Conservation (phyloP, 495 filamentous ascomycete genomes). For the Corynascus novoguineensis region DNA sequence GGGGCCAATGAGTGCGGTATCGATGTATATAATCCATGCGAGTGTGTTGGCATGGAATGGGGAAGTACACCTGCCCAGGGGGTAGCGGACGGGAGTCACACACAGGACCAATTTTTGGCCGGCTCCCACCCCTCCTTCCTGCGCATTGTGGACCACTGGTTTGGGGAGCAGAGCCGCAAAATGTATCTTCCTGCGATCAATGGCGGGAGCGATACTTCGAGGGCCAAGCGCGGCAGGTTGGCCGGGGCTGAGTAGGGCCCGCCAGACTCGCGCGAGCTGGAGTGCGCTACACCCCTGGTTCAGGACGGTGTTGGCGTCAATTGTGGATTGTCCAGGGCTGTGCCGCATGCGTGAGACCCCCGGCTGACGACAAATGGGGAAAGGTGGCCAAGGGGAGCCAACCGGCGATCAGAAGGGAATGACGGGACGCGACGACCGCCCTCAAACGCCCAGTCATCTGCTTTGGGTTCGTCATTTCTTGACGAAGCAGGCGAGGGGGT, state of each 20-base stretch:
- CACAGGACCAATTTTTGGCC: too few relatives aligned
- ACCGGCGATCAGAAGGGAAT: neutral
- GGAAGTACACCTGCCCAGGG: too few relatives aligned
- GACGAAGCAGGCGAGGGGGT: neutral
- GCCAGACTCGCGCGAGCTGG: neutral
- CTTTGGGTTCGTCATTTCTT: neutral
- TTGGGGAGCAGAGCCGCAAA: neutral
- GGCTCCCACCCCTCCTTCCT: neutral
- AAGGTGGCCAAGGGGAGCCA: neutral
- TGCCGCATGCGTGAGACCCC: neutral
- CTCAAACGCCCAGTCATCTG: neutral
- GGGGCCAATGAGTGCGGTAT: too few relatives aligned
- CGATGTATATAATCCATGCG: too few relatives aligned
- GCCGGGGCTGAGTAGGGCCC: conserved; percentile 2
- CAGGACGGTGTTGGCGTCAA: neutral
- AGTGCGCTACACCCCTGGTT: neutral
- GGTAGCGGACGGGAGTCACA: too few relatives aligned
- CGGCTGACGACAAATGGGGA: neutral
- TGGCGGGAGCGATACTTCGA: neutral
- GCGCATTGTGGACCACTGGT: neutral
- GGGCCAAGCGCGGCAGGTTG: neutral
- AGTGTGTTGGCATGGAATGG: too few relatives aligned
- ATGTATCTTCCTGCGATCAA: neutral
- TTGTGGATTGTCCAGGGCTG: neutral
- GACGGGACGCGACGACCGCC: neutral